Evolutionary conservation across 1,284 basidiomycete species (phyloP), one percentile per base, ranked within the genome.

Genomic region (Ustanciosporium gigantosporum): DNA sequence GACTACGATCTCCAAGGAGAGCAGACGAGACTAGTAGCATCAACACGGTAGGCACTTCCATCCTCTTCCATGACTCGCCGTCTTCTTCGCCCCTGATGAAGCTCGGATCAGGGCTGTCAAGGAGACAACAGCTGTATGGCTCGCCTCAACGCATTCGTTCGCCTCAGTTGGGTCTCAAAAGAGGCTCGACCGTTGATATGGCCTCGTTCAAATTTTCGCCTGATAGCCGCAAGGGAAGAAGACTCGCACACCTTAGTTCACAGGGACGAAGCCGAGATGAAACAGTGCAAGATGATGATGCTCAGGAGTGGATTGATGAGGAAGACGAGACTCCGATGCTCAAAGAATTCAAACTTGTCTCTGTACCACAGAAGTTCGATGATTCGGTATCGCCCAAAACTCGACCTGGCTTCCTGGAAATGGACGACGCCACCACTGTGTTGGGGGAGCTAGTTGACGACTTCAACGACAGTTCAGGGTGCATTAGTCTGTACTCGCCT

Each of bases 271-370:
- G n/a, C n/a, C n/a, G n/a, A n/a, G n/a, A n/a, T n/a, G n/a, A n/a
- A n/a, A n/a, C n/a, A n/a, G n/a, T 29, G 27, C 9, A n/a, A 9
- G 27, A 29, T n/a, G 27, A 29, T 29, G 27, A 29, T n/a, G 27
- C 36, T 38, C 46, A 53, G 27, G 50, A 56, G 25, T 56, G 58
- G 51, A 46, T 61, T n/a, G 52, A 51, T 16, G 51, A 55, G 20
- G n/a, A 24, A 25, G 3, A 38, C 25, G 11, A 9, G 25, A 7
- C 21, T n/a, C 3, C n/a, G 16, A 14, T 14, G 17, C 14, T 27
- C 24, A 29, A 15, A 17, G 29, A 19, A 17, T 3, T 22, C 15
- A 48, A 51, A n/a, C 35, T 41, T 5, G 5, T 20, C 3, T 22
- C 41, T 3, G 21, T 48, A 5, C 36, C 40, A 25, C 17, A 35